Evolutionary conservation across 2,329 filamentous ascomycete species (phyloP), one percentile per base, ranked within the genome.

Genomic region (Neofusicoccum cordaticola): DNA sequence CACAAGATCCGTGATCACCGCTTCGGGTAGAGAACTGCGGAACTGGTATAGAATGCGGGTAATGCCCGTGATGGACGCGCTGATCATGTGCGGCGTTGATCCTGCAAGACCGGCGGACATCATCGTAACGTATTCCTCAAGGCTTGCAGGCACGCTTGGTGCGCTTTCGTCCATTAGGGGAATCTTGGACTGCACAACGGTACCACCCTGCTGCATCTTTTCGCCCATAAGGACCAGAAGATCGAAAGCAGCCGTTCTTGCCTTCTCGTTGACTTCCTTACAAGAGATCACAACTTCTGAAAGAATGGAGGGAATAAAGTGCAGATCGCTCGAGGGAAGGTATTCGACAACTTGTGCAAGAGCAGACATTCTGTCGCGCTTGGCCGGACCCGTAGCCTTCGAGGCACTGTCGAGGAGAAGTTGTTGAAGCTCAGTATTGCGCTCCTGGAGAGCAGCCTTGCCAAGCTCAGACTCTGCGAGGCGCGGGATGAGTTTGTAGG

Each of bases 71-170:
- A 99, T 93, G n/a, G 92, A 93, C 0, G 95, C 95, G 6, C 92
- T 96, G 67, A 98, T 93, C 93, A 98, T 97, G 80, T 98, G 94
- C 37, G 95, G 93, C 11, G 93, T 94, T 71, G 89, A 90, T 64
- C 93, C 94, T 1, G 94, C 95, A 62, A 99, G 85, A 79, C 95
- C 95, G 56, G 95, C 95, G 69, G 92, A 96, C 35, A 98, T 91
- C 95, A 99, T 99, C 63, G 94, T 97, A 81, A 98, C 92, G 79
- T 93, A 98, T 77, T 98, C 95, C 72, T 98, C 94, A 42, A 99
- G 86, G 47, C 86, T 93, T 19, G 95, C 94, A 2, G 86, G 83
- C 3, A 90, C 93, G 37, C 88, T 82, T 2, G 91, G 89, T 0
- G 93, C 90, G 75, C 96, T 88, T 53, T 86, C 81, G 3, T 92